phyloP scores from a whole-genome alignment of 23 red algal genomes.

The Cyanidiococcus yangmingshanensis region DNA sequence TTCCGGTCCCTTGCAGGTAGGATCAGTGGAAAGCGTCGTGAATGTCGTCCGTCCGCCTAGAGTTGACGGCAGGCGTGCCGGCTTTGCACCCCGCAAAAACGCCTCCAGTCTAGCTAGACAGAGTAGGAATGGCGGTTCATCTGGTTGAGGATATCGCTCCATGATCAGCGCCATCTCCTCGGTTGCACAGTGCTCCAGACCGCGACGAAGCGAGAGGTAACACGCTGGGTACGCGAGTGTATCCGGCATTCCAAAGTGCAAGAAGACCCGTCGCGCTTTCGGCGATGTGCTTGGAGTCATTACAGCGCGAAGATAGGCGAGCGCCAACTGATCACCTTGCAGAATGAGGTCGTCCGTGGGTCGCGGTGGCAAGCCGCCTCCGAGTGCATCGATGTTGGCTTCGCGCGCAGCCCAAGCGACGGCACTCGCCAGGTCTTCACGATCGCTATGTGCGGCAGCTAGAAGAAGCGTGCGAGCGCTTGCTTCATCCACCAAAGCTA shows the following conservation, averaged over 20 bases:
- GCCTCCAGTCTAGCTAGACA: background rate
- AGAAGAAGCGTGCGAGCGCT: background rate
- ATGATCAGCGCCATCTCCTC: background rate
- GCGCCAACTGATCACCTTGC: background rate
- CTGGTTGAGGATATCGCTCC: background rate
- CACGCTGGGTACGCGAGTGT: background rate
- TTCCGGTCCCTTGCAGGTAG: background rate
- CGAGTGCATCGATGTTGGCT: background rate
- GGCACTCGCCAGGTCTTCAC: background rate
- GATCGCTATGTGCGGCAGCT: background rate
- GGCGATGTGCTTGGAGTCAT: background rate
- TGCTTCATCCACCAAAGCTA: background rate
- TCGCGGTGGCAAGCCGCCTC: background rate
- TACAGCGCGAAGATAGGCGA: background rate
- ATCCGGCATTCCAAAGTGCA: background rate
- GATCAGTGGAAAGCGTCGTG: background rate
- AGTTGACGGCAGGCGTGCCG: background rate
- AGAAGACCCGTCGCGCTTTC: background rate
- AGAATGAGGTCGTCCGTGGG: background rate
- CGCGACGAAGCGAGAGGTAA: background rate
- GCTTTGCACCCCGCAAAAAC: background rate
- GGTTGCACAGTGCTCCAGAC: background rate
- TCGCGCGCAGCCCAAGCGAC: background rate
- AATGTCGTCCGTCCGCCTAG: background rate
- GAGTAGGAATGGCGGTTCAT: background rate